Percentiles rank a stretch among this genome's conserved stretches.
Conservation (phyloP, 176 grass and related monocot genomes). For the Cenchrus fungigraminus region DNA sequence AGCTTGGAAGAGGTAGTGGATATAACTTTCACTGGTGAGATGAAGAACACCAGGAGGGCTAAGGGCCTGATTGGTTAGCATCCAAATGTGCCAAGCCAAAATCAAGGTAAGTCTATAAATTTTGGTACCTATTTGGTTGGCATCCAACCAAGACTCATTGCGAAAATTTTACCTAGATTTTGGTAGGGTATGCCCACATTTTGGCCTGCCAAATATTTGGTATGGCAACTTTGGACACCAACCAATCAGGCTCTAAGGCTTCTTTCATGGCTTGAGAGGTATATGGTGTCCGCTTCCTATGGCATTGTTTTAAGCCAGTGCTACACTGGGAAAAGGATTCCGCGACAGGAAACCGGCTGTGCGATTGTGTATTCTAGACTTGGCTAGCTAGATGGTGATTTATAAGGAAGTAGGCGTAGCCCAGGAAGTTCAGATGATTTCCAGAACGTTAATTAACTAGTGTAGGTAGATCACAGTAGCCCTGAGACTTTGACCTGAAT, state of each 20-base stretch:
- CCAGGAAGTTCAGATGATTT: neutral
- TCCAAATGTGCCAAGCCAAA: too few relatives aligned
- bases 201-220: too few relatives aligned
- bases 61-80: neutral
- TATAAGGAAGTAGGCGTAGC: neutral
- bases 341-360: neutral
- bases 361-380: neutral
- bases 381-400: neutral
- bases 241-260: neutral
- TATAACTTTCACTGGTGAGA: neutral
- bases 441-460: neutral
- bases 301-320: neutral
- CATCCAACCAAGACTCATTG: too few relatives aligned
- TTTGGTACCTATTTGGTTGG: too few relatives aligned
- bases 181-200: too few relatives aligned
- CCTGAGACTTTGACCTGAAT: neutral
- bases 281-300: slow-evolving; percentile 1
- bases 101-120: too few relatives aligned
- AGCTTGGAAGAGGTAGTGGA: neutral
- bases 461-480: neutral
- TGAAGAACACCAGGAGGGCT: slow-evolving; percentile 1
- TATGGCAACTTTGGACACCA: too few relatives aligned
- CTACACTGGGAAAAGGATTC: too few relatives aligned
- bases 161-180: too few relatives aligned
- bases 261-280: slow-evolving; percentile 37